phyloP scores from a whole-genome alignment of 192 early-diverging fungal species.

The Linnemannia hyalina region DNA sequence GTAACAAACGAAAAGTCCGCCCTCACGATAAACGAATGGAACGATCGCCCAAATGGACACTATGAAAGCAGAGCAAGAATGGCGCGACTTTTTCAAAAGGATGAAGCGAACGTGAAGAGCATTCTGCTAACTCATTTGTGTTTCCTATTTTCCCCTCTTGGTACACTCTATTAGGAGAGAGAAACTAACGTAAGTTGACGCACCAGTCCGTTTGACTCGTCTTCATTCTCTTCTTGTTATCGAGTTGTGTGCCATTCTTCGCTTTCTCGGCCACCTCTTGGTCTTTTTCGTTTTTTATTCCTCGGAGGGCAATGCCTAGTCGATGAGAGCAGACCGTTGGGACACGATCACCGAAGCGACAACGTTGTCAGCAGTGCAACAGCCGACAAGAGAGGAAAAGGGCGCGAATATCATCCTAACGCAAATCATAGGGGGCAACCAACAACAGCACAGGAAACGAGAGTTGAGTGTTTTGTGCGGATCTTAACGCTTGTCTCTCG shows the following conservation, averaged over 20 bases:
- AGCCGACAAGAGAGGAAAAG: background rate
- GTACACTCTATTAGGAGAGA: background rate
- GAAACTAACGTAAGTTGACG: conserved; percentile 9
- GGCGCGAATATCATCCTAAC: background rate
- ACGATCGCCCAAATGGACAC: no score
- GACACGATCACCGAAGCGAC: background rate
- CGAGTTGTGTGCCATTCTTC: background rate
- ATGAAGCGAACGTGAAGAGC: no score
- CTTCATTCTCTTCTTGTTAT: background rate
- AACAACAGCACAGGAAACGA: background rate
- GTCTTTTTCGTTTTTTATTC: background rate
- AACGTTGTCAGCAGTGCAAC: background rate
- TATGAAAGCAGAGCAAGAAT: no score
- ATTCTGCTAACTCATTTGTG: no score
- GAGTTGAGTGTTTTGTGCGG: background rate
- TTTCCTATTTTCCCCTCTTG: background rate
- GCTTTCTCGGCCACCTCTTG: background rate
- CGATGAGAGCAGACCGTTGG: background rate
- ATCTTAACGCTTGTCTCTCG: no score
- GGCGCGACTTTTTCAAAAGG: no score
- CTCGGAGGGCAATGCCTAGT: background rate
- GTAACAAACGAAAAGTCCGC: no score
- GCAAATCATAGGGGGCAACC: background rate
- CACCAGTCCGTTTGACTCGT: no score
- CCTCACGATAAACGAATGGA: no score